Conservation (phyloP, 108 stramenopile species). For the Nitzschia sp. region DNA sequence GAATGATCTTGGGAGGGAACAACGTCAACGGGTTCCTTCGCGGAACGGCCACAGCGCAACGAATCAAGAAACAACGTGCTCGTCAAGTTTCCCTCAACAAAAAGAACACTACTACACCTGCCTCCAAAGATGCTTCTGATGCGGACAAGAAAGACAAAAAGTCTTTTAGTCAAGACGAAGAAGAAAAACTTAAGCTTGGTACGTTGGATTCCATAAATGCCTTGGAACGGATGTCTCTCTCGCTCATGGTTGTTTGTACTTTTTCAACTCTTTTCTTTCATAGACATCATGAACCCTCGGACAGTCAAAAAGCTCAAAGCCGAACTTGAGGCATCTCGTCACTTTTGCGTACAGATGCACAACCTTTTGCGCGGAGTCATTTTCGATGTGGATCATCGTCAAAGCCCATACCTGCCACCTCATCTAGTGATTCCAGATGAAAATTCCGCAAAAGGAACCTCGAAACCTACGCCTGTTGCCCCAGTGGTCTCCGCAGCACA, state of each 20-base stretch:
- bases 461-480: background rate
- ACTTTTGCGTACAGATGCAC: constrained; percentile 61
- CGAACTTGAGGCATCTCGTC: constrained; percentile 59
- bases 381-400: constrained; percentile 53
- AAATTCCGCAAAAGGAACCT: constrained; percentile 11
- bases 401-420: constrained; percentile 24
- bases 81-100: constrained; percentile 42
- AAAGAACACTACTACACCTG: constrained; percentile 28
- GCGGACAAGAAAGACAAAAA: constrained; percentile 29
- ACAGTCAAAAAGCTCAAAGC: constrained; percentile 69
- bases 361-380: constrained; percentile 53
- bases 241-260: background rate
- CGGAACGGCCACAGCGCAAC: constrained; percentile 63
- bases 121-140: background rate
- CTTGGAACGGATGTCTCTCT: background rate
- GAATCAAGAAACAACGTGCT: constrained; percentile 74
- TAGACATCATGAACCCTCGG: constrained; percentile 64
- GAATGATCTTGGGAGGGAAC: constrained; percentile 64
- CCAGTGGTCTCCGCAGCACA: background rate
- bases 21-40: constrained; percentile 72
- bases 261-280: constrained; percentile 22
- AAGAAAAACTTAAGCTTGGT: constrained; percentile 37
- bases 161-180: constrained; percentile 27
- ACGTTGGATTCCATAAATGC: background rate
- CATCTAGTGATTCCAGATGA: constrained; percentile 12